Evolutionary conservation across 108 stramenopile species (phyloP).

Genomic region (Seminavis robusta): DNA sequence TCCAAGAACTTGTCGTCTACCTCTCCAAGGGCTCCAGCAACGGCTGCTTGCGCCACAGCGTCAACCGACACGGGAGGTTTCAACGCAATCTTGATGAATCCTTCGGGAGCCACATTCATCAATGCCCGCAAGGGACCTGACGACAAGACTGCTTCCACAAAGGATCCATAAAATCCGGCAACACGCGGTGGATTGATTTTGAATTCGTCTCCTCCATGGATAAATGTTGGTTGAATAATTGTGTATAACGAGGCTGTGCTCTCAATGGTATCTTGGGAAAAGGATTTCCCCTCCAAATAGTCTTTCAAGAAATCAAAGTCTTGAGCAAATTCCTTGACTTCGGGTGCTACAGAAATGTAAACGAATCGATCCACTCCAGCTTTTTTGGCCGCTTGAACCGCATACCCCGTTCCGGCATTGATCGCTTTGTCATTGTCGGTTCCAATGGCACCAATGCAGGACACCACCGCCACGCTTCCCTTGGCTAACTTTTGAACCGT

Average conservation of each 20-base stretch:
- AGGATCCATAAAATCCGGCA: constrained; percentile 54
- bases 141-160: constrained; percentile 60
- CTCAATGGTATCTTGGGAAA: constrained; percentile 42
- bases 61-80: constrained; percentile 71
- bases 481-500: constrained; percentile 12
- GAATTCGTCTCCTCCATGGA: constrained; percentile 73
- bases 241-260: no score
- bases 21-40: constrained; percentile 50
- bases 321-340: constrained; percentile 53
- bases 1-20: constrained; percentile 8
- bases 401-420: constrained; percentile 39
- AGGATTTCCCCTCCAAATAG: constrained; percentile 63
- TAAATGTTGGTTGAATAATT: constrained; percentile 62
- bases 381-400: constrained; percentile 42
- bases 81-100: constrained; percentile 71
- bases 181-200: constrained; percentile 66
- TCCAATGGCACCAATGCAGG: constrained; percentile 60
- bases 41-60: constrained; percentile 63
- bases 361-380: constrained; percentile 42
- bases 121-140: constrained; percentile 39
- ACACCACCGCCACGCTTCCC: constrained; percentile 45
- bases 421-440: constrained; percentile 40
- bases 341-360: constrained; percentile 61
- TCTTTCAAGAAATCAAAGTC: constrained; percentile 53
- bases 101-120: constrained; percentile 46